Percentiles rank a stretch among this genome's conserved stretches.
These are phyloP conservation scores for Jacaranda mimosifolia DNA, from an alignment of 257 asterid genomes.

Conservation along the genomic window DNA sequence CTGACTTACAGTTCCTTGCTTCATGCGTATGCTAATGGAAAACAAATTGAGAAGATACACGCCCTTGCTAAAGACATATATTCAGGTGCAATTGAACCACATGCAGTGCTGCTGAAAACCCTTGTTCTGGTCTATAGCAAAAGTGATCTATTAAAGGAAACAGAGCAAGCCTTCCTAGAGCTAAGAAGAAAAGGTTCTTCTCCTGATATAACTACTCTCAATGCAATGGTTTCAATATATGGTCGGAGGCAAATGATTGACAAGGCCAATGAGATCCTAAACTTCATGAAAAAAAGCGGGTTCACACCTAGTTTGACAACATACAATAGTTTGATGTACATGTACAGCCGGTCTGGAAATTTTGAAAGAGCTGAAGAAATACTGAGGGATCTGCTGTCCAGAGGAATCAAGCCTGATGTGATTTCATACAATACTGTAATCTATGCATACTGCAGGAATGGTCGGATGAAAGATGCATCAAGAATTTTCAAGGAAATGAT, in stretches of 20 bases:
- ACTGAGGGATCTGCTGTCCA: conserved; percentile 61
- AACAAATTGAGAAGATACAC: conserved; percentile 67
- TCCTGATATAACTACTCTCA: conserved; percentile 71
- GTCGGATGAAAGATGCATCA: conserved; percentile 83
- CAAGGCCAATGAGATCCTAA: conserved; percentile 68
- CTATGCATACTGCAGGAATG: conserved; percentile 84
- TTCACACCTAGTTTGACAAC: conserved; percentile 81
- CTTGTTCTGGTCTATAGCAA: conserved; percentile 92
- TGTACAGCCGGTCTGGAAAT: conserved; percentile 76
- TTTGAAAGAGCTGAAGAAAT: conserved; percentile 80
- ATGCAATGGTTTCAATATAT: conserved; percentile 87
- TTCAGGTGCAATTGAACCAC: conserved; percentile 62
- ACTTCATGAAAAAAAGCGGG: conserved; percentile 67
- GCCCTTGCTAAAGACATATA: conserved; percentile 72
- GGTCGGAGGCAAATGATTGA: conserved; percentile 79
- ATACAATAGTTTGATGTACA: conserved; percentile 85
- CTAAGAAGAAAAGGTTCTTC: conserved; percentile 64
- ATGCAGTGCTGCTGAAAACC: conserved; percentile 69
- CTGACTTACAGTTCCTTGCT: conserved; percentile 84
- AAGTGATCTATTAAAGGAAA: conserved; percentile 69
- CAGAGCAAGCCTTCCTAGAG: conserved; percentile 79
- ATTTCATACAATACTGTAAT: conserved; percentile 88
- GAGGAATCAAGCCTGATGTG: conserved; percentile 75
- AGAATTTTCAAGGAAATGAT: conserved; percentile 74
- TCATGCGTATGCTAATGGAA: conserved; percentile 93